These are phyloP conservation scores for Pyrrhoderma noxium DNA, from an alignment of 1,284 basidiomycete genomes.

Conservation along the genomic window DNA sequence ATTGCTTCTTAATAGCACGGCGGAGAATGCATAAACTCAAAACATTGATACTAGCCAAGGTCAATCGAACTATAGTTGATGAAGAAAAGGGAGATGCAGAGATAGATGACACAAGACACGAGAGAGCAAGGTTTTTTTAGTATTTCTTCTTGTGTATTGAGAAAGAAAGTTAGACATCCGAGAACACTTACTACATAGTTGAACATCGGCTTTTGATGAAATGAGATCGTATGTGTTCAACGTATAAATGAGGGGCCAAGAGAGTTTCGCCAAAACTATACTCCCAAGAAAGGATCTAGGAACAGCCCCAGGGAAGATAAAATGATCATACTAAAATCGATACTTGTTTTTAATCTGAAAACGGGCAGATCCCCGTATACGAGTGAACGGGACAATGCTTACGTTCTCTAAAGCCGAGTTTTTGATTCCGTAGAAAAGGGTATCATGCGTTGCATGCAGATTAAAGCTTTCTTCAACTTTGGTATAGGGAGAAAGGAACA, in stretches of 20 bases:
- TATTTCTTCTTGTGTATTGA: too few species aligned
- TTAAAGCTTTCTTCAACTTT: conserved; percentile 99
- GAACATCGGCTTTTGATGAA: conserved; percentile 50
- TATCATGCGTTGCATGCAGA: conserved; percentile 87
- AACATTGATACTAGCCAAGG: conserved; percentile 64
- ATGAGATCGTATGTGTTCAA: conserved; percentile 37
- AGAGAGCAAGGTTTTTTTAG: neutral
- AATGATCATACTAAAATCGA: conserved; percentile 75
- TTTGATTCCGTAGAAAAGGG: conserved; percentile 67
- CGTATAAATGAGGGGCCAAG: conserved; percentile 39
- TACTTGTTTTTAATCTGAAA: neutral
- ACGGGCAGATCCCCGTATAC: neutral
- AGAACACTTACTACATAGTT: conserved; percentile 47
- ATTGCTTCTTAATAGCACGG: conserved; percentile 54
- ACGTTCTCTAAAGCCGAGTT: conserved; percentile 42
- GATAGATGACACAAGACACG: too few species aligned
- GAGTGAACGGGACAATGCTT: conserved; percentile 23
- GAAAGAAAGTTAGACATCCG: too few species aligned
- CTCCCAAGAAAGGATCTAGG: conserved; percentile 84
- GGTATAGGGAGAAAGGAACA: conserved; percentile 78
- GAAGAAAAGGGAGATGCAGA: too few species aligned
- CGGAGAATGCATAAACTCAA: conserved; percentile 59
- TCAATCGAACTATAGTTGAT: conserved; percentile 57
- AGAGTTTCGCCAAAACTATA: conserved; percentile 48
- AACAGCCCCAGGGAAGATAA: conserved; percentile 83